A percentile compares a stretch with the other conserved stretches of the same genome.
phyloP scores from a whole-genome alignment of 129 eudicot species.

The Silybum marianum region DNA sequence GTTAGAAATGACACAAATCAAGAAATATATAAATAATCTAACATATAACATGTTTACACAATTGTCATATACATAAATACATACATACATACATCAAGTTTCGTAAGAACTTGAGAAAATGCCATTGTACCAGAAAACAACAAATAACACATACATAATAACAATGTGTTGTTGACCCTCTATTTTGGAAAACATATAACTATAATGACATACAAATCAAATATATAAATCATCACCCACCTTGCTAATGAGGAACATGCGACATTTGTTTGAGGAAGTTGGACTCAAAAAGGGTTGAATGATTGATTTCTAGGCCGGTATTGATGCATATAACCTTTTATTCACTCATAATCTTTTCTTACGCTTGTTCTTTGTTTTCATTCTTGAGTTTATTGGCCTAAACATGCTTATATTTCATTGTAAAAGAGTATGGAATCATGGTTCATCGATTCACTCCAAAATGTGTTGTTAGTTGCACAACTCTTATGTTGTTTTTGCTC shows the following conservation, averaged over 20 bases:
- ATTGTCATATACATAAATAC: too few species aligned
- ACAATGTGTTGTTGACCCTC: background rate
- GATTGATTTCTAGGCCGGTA: background rate
- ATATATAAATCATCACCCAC: background rate
- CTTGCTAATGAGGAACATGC: background rate
- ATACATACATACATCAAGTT: too few species aligned
- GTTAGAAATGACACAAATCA: too few species aligned
- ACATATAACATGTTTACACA: too few species aligned
- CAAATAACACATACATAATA: slow-evolving; percentile 8
- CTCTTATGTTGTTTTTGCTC: background rate
- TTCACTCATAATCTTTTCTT: background rate
- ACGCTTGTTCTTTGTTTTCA: background rate
- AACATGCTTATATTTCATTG: background rate
- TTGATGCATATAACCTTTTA: background rate
- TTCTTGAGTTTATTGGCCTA: background rate
- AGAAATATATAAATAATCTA: too few species aligned
- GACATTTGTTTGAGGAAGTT: background rate
- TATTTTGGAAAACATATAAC: background rate
- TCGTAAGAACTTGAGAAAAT: too few species aligned
- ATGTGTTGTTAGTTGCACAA: background rate
- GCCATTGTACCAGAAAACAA: background rate
- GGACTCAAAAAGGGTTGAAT: background rate
- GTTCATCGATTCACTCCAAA: background rate
- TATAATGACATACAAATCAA: slow-evolving; percentile 4
- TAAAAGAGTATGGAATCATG: background rate